Evolutionary conservation across 345 rosid species (phyloP), one percentile per base, ranked within the genome.

Genomic region (Salix exigua): DNA sequence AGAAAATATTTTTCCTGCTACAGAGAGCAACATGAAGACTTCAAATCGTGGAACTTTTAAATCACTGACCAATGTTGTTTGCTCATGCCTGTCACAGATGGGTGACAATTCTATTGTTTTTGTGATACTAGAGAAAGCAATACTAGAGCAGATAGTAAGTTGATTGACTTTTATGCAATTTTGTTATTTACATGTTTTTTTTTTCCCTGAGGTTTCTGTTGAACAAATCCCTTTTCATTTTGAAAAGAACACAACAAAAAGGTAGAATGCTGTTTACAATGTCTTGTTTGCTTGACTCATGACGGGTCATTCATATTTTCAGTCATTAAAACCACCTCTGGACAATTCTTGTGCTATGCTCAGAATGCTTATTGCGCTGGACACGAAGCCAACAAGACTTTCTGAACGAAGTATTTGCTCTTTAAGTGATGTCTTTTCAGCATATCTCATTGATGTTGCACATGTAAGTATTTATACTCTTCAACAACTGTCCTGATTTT

Each of bases 271-370:
- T 23, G 33, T 62, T 62, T 28, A 26, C 66, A 62, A 10, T 23
- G 26, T 26, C 66, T 67, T 44, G 46, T 48, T 69, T 75, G 53
- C 64, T 53, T 42, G 55, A 28, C 26, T 38, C 0, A 6, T 6
- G 58, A 19, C 19, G 58, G 58, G 58, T 51, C 9, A 6, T 8
- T 58, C 71, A 60, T 53, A 65, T 77, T 78, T 79, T 25, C 86
- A 93, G 97, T 77, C 73, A 68, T 74, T 74, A 70, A 82, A 82
- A 78, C 93, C 84, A 66, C 79, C 79, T 31, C 65, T 90, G 14
- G 93, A 87, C 61, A 93, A 95, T 80, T 87, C 86, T 13, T 87
- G 92, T 83, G 93, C 91, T 68, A 73, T 93, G 87, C 91, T 95
- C 65, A 85, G 90, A 79, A 80, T 93, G 77, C 90, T 95, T 65